Evolutionary conservation across 2,329 filamentous ascomycete species (phyloP).

Genomic region (Paraphoma sp.): DNA sequence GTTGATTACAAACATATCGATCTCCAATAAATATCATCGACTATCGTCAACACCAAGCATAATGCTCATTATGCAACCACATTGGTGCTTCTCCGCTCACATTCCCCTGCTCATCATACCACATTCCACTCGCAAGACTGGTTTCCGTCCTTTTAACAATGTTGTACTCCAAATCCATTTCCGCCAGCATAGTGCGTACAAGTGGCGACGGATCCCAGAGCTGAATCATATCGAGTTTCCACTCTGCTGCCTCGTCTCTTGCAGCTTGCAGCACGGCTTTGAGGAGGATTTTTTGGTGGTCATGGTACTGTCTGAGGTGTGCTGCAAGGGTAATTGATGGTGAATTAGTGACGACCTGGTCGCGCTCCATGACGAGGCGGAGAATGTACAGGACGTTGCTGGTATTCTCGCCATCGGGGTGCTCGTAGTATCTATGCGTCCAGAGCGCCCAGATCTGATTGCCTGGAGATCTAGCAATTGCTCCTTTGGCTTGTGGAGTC

Average conservation of each 20-base stretch:
- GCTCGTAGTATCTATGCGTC: constrained; percentile 57
- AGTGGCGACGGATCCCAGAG: constrained; percentile 78
- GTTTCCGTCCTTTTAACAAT: constrained; percentile 62
- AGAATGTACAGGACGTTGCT: constrained; percentile 72
- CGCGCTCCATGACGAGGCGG: constrained; percentile 66
- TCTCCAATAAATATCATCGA: no score
- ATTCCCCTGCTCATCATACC: constrained; percentile 59
- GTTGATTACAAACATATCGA: no score
- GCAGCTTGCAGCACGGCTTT: constrained; percentile 69
- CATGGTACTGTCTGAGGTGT: background rate
- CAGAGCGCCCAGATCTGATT: constrained; percentile 72
- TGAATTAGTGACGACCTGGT: constrained; percentile 14
- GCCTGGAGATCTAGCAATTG: constrained; percentile 60
- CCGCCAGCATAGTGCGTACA: constrained; percentile 22
- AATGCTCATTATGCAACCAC: constrained; percentile 45
- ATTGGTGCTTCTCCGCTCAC: constrained; percentile 10
- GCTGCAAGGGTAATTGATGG: constrained; percentile 1
- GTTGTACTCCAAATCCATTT: constrained; percentile 16
- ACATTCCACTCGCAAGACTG: constrained; percentile 72
- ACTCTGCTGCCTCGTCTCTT: constrained; percentile 70
- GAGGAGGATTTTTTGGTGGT: constrained; percentile 31
- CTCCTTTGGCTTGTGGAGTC: constrained; percentile 68
- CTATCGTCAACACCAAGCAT: constrained; percentile 32
- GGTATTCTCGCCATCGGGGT: constrained; percentile 49
- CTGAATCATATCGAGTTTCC: constrained; percentile 71